A percentile compares a stretch with the other conserved stretches of the same genome.
Conservation (phyloP, 768 basidiomycete genomes). For the Boletus fagicola region DNA sequence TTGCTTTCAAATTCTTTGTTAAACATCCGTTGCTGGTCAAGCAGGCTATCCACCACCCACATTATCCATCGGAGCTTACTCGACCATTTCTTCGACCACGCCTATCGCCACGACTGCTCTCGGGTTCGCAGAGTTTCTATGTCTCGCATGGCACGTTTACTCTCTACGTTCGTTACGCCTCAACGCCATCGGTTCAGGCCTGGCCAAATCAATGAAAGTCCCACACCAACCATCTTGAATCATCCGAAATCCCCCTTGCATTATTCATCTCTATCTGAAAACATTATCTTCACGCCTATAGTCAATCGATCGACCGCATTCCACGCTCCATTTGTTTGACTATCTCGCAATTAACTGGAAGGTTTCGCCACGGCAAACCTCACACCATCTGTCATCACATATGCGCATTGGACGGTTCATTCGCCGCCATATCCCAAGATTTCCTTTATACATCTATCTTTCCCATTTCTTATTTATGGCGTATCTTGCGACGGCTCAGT, state of each 20-base stretch:
- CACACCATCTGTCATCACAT: slow-evolving; percentile 27
- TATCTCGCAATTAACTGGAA: slow-evolving; percentile 18
- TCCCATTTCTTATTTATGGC: slow-evolving; percentile 28
- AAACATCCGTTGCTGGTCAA: slow-evolving; percentile 6
- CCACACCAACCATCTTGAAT: slow-evolving; percentile 8
- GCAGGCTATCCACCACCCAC: slow-evolving; percentile 5
- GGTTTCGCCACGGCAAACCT: slow-evolving; percentile 11
- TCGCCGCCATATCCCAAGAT: slow-evolving; percentile 20
- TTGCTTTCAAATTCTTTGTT: slow-evolving; percentile 8
- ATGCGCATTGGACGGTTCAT: slow-evolving; percentile 32
- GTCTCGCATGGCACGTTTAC: slow-evolving; percentile 16
- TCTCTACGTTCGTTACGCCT: slow-evolving; percentile 17
- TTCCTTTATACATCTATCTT: slow-evolving; percentile 17
- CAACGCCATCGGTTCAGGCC: slow-evolving; percentile 12
- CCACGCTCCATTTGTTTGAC: slow-evolving; percentile 34
- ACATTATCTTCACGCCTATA: slow-evolving; percentile 20
- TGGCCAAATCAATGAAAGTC: slow-evolving; percentile 13
- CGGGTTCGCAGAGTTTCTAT: slow-evolving; percentile 8
- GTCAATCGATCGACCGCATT: slow-evolving; percentile 26
- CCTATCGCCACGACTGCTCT: slow-evolving; percentile 13
- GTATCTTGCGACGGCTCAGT: slow-evolving; percentile 26
- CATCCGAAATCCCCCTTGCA: slow-evolving; percentile 19
- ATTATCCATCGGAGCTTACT: slow-evolving; percentile 5
- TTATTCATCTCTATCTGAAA: slow-evolving; percentile 19
- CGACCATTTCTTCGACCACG: slow-evolving; percentile 7